phyloP scores from a whole-genome alignment of 805 yeast genomes.

The Starmerella powellii region DNA sequence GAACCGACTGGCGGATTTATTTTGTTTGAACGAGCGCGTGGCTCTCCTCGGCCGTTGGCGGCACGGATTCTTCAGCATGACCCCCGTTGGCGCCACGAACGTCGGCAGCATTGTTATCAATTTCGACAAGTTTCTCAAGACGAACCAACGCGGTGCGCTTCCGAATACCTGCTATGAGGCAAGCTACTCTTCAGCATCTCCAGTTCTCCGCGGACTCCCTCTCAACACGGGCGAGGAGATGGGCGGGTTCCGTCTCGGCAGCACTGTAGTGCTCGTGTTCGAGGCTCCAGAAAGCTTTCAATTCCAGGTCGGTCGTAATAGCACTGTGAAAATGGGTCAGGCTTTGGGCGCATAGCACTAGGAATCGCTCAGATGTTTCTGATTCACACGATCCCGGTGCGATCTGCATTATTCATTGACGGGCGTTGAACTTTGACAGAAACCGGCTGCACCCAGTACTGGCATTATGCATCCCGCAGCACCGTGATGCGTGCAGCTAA shows the following conservation, averaged over 20 bases:
- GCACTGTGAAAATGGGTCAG: constrained; percentile 77
- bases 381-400: no score
- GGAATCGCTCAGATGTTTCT: background rate
- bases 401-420: no score
- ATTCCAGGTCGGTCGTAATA: constrained; percentile 59
- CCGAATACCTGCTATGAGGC: constrained; percentile 90
- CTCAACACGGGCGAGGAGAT: constrained; percentile 83
- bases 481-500: no score
- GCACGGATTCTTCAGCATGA: constrained; percentile 94
- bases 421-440: no score
- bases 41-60: constrained; percentile 93
- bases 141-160: constrained; percentile 47
- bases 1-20: constrained; percentile 68
- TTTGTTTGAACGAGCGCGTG: constrained; percentile 87
- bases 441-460: no score
- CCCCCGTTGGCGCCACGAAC: constrained; percentile 98
- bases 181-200: constrained; percentile 69
- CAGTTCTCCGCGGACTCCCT: constrained; percentile 73
- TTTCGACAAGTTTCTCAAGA: constrained; percentile 79
- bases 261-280: constrained; percentile 91
- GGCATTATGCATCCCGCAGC: no score
- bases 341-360: constrained; percentile 39
- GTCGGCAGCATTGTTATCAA: constrained; percentile 90
- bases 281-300: constrained; percentile 81
- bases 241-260: constrained; percentile 94